Evolutionary conservation across 75 land plant genomes (phyloP).

Genomic region (Picea glauca): DNA sequence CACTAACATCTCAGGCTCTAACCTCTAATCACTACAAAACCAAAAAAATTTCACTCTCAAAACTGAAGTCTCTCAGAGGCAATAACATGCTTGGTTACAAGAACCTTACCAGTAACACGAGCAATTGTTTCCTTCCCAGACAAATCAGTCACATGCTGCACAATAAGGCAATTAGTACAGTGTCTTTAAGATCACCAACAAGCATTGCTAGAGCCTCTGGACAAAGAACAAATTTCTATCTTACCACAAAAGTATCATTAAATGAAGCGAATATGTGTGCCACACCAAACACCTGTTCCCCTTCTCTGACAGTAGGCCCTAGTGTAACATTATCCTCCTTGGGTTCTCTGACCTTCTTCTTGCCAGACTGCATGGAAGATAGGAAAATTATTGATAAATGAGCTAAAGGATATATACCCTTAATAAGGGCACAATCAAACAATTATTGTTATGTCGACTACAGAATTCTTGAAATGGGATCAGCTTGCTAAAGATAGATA

Average conservation of each 20-base stretch:
- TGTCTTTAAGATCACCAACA: neutral
- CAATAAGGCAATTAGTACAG: neutral
- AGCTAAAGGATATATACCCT: too few relatives aligned
- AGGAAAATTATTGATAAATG: too few relatives aligned
- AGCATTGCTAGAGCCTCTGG: neutral
- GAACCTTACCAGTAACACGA: conserved; percentile 63
- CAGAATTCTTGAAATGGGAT: too few relatives aligned
- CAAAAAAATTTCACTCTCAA: neutral
- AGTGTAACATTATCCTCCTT: conserved; percentile 84
- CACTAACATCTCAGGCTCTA: neutral
- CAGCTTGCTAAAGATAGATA: too few relatives aligned
- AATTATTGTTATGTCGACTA: too few relatives aligned
- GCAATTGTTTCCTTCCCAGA: conserved; percentile 78
- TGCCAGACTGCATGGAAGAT: conserved; percentile 14
- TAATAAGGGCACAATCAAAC: too few relatives aligned
- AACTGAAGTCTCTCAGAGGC: neutral
- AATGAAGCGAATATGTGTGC: conserved; percentile 69
- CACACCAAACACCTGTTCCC: conserved; percentile 58
- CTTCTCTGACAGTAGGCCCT: conserved; percentile 73
- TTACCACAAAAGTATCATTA: conserved; percentile 80
- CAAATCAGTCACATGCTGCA: conserved; percentile 81
- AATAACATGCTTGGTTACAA: conserved; percentile 12
- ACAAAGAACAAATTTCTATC: conserved; percentile 7
- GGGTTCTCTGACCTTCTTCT: conserved; percentile 56
- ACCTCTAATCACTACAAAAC: neutral